phyloP scores from a whole-genome alignment of 73 alveolate genomes.

The Durusdinium trenchii region DNA sequence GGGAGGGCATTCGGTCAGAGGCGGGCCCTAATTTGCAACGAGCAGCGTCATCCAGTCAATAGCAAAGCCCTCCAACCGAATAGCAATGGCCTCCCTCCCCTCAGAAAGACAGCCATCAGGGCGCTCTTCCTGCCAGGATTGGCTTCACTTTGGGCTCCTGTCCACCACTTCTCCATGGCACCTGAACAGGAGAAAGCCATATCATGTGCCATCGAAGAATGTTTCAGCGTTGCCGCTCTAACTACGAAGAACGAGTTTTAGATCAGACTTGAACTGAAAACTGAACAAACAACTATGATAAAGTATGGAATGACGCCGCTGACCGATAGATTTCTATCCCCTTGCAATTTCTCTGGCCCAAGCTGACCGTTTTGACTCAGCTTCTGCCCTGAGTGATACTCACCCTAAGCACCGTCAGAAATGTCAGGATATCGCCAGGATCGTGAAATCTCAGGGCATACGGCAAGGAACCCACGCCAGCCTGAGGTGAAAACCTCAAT shows the following conservation, averaged over 20 bases:
- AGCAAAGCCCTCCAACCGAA: background rate
- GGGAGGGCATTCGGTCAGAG: constrained; percentile 87
- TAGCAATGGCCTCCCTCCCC: background rate
- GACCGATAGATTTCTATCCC: background rate
- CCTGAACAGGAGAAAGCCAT: constrained; percentile 24
- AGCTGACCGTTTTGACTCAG: constrained; percentile 46
- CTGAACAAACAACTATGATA: background rate
- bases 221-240: too few relatives aligned
- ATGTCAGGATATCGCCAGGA: constrained; percentile 81
- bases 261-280: too few relatives aligned
- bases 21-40: too few relatives aligned
- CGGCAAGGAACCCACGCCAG: constrained; percentile 33
- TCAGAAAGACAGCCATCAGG: background rate
- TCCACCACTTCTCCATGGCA: constrained; percentile 39
- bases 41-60: too few relatives aligned
- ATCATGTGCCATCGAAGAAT: too few relatives aligned
- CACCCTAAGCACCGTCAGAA: background rate
- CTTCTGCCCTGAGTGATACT: background rate
- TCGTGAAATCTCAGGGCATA: constrained; percentile 26
- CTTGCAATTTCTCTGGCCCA: background rate
- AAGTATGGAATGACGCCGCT: background rate
- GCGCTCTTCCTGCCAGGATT: constrained; percentile 17
- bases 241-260: too few relatives aligned
- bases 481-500: constrained; percentile 26
- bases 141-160: constrained; percentile 80